Base-by-base conservation (phyloP, 2,329 filamentous ascomycete species). In the Cercospora sp. region DNA sequence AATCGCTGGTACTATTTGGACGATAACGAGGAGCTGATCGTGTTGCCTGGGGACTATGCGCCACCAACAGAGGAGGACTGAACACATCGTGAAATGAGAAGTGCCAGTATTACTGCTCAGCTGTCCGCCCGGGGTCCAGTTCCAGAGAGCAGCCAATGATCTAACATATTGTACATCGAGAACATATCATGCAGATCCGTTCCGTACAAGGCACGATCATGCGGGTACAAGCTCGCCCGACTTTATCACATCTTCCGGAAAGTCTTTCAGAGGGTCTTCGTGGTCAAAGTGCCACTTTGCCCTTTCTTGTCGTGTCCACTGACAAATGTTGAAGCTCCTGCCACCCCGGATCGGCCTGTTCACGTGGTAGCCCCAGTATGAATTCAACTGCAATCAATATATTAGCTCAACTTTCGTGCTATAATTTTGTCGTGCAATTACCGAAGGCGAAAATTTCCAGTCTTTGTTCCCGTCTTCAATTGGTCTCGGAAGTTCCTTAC, bases 221-320 rank as follows among this genome's bases (percentile, higher is more conserved):
- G 21, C 24, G 6, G 24, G 26, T 18, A 55, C 10, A 10, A 58
- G 18, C 9, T 57, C 43, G 10, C 61, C 61, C 18, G 30, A 21
- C n/a, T 57, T 55, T 5, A 64, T 55, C 28, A 55, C 10, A 34
- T 69, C 43, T 7, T 59, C 67, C 18, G 64, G 26, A 16, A 45
- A 55, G 8, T 67, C 53, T 16, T 69, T 59, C 57, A 71, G 26
- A n/a, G 69, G 69, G 58, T 71, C 71, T 49, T 69, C 58, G 8
- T 66, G 40, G 49, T 72, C 68, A 18, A 71, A 72, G 7, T 45
- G 45, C 28, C 69, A 63, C 30, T 67, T 32, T 4, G 66, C 67
- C 3, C 69, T 57, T 32, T 73, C 53, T 30, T 60, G 37, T 21
- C 64, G 63, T 5, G 49, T 63, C 69, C 69, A 67, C 53, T 65